These are phyloP conservation scores for Wickerhamiella parazyma DNA, from an alignment of 805 yeast genomes.

Conservation along the genomic window DNA sequence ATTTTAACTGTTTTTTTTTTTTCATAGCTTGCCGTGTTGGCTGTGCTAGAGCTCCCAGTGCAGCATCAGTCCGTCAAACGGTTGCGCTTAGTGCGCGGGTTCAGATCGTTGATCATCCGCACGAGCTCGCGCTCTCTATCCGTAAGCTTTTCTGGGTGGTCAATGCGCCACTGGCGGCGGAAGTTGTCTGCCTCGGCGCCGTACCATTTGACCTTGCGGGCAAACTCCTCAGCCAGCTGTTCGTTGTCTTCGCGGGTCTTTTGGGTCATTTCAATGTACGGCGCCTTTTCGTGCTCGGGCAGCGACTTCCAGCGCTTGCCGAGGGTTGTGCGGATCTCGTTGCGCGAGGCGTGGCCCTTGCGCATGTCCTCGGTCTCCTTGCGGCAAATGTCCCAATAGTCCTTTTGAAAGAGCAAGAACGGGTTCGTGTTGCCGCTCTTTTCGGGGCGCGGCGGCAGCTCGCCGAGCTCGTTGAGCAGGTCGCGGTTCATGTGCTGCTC, in stretches of 20 bases:
- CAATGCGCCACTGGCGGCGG: conserved; percentile 28
- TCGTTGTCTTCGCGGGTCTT: conserved; percentile 25
- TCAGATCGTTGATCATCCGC: conserved; percentile 10
- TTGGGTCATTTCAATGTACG: conserved; percentile 26
- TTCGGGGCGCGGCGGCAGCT: conserved; percentile 28
- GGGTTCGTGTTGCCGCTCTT: conserved; percentile 29
- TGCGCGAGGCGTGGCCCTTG: conserved; percentile 28
- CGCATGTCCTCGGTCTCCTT: conserved; percentile 25
- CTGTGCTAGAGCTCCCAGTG: no score
- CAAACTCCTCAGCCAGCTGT: conserved; percentile 24
- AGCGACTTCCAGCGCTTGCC: conserved; percentile 31
- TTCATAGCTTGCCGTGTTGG: no score
- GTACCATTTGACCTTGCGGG: conserved; percentile 24
- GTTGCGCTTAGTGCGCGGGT: conserved; percentile 13
- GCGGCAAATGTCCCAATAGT: conserved; percentile 30
- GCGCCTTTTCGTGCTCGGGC: conserved; percentile 26
- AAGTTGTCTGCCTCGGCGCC: conserved; percentile 28
- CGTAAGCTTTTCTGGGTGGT: conserved; percentile 21
- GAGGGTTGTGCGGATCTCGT: conserved; percentile 29
- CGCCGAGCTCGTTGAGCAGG: conserved; percentile 27
- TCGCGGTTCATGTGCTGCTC: conserved; percentile 26
- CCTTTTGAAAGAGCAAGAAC: conserved; percentile 29
- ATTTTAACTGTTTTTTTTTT: no score
- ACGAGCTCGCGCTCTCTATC: conserved; percentile 18
- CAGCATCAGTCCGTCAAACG: conserved; percentile 13